Base-by-base conservation (phyloP, 1,139 yeast species). In the Starmera stellimalicola region DNA sequence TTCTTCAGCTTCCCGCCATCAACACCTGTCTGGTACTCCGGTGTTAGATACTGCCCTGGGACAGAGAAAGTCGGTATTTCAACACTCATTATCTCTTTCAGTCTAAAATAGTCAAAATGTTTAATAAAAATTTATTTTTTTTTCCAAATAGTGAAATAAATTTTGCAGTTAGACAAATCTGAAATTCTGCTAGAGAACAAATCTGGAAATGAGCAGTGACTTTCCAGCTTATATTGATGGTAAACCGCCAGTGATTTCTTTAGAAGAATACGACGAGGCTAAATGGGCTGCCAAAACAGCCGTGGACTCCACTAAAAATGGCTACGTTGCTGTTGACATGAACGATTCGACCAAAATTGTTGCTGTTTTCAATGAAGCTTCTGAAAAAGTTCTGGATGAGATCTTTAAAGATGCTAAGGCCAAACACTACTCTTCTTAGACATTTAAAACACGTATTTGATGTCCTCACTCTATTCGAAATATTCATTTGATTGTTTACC, bases 21-120 rank as follows among this genome's bases (percentile, higher is more conserved):
- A 8, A 47, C 48, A 18, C 48, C 31, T 9, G 39, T 36, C 14
- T 43, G 45, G 24, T 42, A 53, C 9, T 54, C 42, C 2, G 80
- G 79, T 24, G 68, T 65, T 23, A 70, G 57, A 10, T 71, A 63
- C 44, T 85, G 95, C 2, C 96, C 95, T 2, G 96, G 96, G 12
- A 82, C 68, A 3, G 75, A 87, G 27, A 47, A 36, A 19, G 45
- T 40, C 26, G 61, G 60, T 28, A 56, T 46, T 16, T 40, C 44
- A 7, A 49, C 31, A 5, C 39, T 37, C 48, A 43, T 43, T 26
- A 16, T 18, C 18, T 27, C 7, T 26, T 26, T 5, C 17, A 15
- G 16, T 10, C 3, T 16, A 10, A 5, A 6, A 26, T 26, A n/a
- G 15, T 6, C 6, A 11, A 26, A 26, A 16, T n/a, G 9, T 16